These are phyloP conservation scores for Myriosclerotinia curreyana DNA, from an alignment of 2,329 filamentous ascomycete species.

Conservation along the genomic window DNA sequence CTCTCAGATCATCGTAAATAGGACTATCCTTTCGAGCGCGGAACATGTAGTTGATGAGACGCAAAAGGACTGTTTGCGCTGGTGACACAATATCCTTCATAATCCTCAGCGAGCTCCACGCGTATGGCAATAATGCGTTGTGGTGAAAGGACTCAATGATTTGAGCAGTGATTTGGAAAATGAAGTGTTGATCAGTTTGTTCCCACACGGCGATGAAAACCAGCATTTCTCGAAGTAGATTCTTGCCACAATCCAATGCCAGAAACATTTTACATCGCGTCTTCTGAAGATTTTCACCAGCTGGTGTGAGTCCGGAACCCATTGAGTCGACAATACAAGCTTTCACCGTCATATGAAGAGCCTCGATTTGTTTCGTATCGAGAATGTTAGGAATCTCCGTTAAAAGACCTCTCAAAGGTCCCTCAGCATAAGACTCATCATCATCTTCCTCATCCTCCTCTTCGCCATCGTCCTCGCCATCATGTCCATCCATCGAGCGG, in stretches of 20 bases:
- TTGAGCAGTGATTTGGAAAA: constrained; percentile 94
- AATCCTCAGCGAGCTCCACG: constrained; percentile 87
- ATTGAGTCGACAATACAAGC: constrained; percentile 85
- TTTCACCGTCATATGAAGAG: constrained; percentile 95
- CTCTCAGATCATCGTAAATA: constrained; percentile 49
- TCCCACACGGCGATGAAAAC: constrained; percentile 99
- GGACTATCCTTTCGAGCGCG: constrained; percentile 51
- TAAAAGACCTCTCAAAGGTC: constrained; percentile 76
- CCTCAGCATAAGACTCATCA: constrained; percentile 75
- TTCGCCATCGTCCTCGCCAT: constrained; percentile 54
- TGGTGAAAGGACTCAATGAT: constrained; percentile 92
- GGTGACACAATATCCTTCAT: constrained; percentile 96
- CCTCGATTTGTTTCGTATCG: constrained; percentile 92
- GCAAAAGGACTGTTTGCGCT: constrained; percentile 87
- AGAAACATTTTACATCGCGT: constrained; percentile 86
- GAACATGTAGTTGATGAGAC: constrained; percentile 87
- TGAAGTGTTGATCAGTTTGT: constrained; percentile 85
- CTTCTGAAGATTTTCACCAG: constrained; percentile 81
- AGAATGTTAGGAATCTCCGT: constrained; percentile 94
- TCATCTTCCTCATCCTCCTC: constrained; percentile 69
- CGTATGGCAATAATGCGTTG: constrained; percentile 84
- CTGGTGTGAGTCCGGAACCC: constrained; percentile 63
- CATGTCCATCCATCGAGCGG: constrained; percentile 42
- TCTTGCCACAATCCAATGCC: constrained; percentile 85
- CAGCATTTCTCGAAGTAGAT: constrained; percentile 81